phyloP scores from a whole-genome alignment of 2,329 filamentous ascomycete genomes.

The Colletotrichum sojae region DNA sequence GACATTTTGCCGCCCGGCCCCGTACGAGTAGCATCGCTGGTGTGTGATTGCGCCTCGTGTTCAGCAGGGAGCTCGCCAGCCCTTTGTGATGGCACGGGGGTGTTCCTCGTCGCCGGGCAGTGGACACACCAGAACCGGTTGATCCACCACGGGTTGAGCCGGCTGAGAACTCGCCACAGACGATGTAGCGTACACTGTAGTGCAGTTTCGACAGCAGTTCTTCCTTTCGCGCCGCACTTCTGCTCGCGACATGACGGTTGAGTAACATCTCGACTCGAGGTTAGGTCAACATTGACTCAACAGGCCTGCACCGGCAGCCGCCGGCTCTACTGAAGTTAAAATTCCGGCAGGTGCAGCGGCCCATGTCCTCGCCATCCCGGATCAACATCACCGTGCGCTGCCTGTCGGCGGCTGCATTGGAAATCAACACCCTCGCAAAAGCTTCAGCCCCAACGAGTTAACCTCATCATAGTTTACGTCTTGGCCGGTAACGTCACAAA shows the following conservation, averaged over 20 bases:
- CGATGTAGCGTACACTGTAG: too few species aligned
- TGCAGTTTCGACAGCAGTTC: too few species aligned
- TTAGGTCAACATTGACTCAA: conserved; percentile 21
- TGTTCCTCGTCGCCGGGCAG: conserved; percentile 4
- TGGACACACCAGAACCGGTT: conserved; percentile 1
- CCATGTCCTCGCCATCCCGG: background rate
- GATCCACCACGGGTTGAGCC: conserved; percentile 15
- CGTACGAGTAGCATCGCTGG: conserved; percentile 25
- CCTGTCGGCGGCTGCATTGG: conserved; percentile 18
- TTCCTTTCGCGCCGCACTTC: too few species aligned
- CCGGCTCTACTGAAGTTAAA: conserved; percentile 14
- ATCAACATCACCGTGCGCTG: conserved; percentile 18
- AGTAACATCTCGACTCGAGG: conserved; percentile 1
- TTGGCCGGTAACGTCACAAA: conserved; percentile 9
- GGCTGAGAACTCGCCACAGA: background rate
- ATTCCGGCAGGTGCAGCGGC: background rate
- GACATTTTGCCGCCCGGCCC: conserved; percentile 33
- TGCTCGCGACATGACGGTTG: background rate
- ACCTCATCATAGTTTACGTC: conserved; percentile 19
- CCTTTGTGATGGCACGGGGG: conserved; percentile 11
- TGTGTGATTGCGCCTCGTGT: conserved; percentile 15
- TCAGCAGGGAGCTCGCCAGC: conserved; percentile 12
- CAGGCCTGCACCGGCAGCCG: conserved; percentile 7
- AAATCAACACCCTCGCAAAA: conserved; percentile 15
- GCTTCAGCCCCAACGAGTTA: conserved; percentile 23